Evolutionary conservation across 495 filamentous ascomycete genomes (phyloP).

Genomic region (Podospora pseudoanserina): DNA sequence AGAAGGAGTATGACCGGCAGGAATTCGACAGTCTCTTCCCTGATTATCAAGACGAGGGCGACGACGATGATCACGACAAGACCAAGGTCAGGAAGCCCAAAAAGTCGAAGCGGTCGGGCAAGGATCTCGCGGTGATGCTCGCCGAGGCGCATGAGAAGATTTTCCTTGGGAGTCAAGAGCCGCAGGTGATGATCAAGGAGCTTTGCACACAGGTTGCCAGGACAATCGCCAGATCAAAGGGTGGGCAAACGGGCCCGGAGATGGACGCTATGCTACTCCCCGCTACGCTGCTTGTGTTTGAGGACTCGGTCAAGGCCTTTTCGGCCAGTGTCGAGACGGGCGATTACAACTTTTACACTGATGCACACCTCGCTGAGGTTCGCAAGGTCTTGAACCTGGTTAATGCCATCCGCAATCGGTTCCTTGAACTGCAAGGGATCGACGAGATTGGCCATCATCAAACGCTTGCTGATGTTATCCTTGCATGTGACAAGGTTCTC

Average conservation of each 20-base stretch:
- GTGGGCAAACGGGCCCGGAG: constrained; percentile 29
- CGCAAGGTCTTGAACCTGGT: constrained; percentile 65
- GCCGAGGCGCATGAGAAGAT: constrained; percentile 47
- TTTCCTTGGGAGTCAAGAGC: constrained; percentile 39
- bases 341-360: constrained; percentile 84
- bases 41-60: constrained; percentile 55
- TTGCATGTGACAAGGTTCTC: constrained; percentile 67
- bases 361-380: constrained; percentile 70
- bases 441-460: constrained; percentile 58
- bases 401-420: constrained; percentile 61
- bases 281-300: constrained; percentile 61
- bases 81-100: constrained; percentile 17
- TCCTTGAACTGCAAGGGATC: constrained; percentile 60
- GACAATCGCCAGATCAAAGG: constrained; percentile 29
- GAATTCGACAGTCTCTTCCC: constrained; percentile 81
- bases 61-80: constrained; percentile 19
- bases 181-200: constrained; percentile 34
- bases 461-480: constrained; percentile 67
- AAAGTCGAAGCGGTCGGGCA: constrained; percentile 26
- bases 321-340: constrained; percentile 31
- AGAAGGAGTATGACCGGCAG: constrained; percentile 70
- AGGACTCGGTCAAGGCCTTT: constrained; percentile 54
- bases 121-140: constrained; percentile 45
- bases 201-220: constrained; percentile 40
- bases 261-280: constrained; percentile 55